Base-by-base conservation (phyloP, 352 stramenopile genomes). In the Phytophthora melonis region DNA sequence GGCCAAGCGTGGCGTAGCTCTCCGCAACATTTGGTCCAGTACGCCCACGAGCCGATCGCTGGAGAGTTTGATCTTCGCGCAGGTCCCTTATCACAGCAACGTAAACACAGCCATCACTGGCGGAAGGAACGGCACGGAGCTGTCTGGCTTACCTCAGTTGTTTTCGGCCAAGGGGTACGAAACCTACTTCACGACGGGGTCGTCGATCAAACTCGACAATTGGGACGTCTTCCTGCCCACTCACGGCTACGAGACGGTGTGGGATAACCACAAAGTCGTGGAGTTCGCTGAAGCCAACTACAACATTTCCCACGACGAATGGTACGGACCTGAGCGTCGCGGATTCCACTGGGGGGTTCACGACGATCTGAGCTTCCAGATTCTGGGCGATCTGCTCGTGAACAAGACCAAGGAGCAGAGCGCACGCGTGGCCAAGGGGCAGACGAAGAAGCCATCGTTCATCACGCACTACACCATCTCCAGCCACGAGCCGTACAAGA, bases 391-490 rank as follows among this genome's bases (percentile, higher is more conserved):
- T n/a, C 55, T 90, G 23, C 59, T 90, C 41, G 32, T 75, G 8
- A 80, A 86, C 66, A 81, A 83, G 55, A 77, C 69, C 1, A 70
- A 66, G 45, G 62, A 74, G 16, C 82, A 89, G 53, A 63, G 45
- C 0, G 47, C 72, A 34, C 70, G 73, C 2, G 47, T 78, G 8
- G 55, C 55, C 0, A 66, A 34, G 2, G 67, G 68, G 0, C 21
- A 81, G 14, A 25, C 65, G 0, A 87, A 84, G 68, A 68, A 75
- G 18, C 80, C 83, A 23, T 71, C 80, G 39, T 90, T 87, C 65
- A 64, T 87, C 47, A 90, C 79, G 21, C 77, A 87, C 63, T 90
- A 88, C 65, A 87, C 78, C 60, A 90, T 90, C 65, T 87, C 78
- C 21, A 88, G 79, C 55, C 83, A 90, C 67, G 64, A 18, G 34